Base-by-base conservation (phyloP, 176 grass and related monocot genomes). In the Carex kokanica region DNA sequence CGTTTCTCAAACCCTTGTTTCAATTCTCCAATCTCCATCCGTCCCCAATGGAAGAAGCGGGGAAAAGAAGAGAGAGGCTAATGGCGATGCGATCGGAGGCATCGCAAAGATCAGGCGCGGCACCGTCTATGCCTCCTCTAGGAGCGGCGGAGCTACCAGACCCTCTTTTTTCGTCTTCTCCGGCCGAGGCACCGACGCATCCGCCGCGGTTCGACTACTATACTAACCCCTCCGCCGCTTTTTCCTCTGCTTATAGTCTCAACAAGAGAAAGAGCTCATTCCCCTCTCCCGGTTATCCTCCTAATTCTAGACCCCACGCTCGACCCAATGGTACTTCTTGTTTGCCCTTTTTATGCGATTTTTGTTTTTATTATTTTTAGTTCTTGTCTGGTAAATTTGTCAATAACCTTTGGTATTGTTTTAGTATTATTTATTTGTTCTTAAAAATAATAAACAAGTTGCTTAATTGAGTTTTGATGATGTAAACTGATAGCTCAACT, bases 41-140 rank as follows among this genome's bases (percentile, higher is more conserved):
- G 31, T 64, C 17, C 49, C 78, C 75, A 27, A 88, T 88, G 86
- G 86, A 88, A 45, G 82, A 84, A 24, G 64, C 82, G 18, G 82
- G 23, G 55, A 88, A 73, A 16, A 32, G 83, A 49, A 66, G 51
- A 41, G 83, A 85, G 36, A 85, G 51, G 57, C 27, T 88, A 17
- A 74, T 74, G 14, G 56, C 83, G 61, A 21, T 85, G 23, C 75
- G 87, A 17, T 16, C 80, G 12, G 81, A 88, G 49, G 86, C 82
- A n/a, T 60, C 73, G 41, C 75, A 57, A n/a, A 67, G 55, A 23
- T 45, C 18, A 45, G 63, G 1, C 40, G 21, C 79, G 29, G 13
- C 53, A 18, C 51, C 85, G 0, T 8, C 52, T 18, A 1, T 15
- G 54, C 17, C 20, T 29, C 2, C n/a, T 52, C 24, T 54, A 31